Percentiles rank a stretch among this genome's conserved stretches.
Conservation (phyloP, 352 stramenopile genomes). For the Pythium coloratum region DNA sequence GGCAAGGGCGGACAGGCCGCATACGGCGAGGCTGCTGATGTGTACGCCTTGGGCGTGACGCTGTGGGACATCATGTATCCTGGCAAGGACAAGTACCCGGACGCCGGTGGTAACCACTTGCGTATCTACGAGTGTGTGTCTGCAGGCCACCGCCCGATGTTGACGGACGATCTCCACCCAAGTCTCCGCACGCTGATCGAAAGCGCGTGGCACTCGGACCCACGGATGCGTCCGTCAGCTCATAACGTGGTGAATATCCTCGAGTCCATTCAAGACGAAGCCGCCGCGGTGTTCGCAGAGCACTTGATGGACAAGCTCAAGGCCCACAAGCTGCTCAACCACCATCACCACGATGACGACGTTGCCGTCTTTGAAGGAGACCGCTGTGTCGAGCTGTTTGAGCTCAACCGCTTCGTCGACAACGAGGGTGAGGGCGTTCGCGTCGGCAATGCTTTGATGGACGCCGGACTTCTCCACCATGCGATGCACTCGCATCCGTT, state of each 20-base stretch:
- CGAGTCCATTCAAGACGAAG: constrained; percentile 44
- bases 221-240: constrained; percentile 38
- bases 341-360: constrained; percentile 26
- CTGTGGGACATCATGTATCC: constrained; percentile 65
- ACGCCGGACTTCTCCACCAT: constrained; percentile 48
- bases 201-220: constrained; percentile 39
- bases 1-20: constrained; percentile 28
- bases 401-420: constrained; percentile 20
- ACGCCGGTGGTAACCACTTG: constrained; percentile 28
- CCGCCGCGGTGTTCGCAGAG: constrained; percentile 34
- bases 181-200: constrained; percentile 44
- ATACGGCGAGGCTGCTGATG: constrained; percentile 46
- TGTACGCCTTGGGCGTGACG: constrained; percentile 55
- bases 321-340: constrained; percentile 19
- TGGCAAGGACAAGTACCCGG: constrained; percentile 37
- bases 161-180: constrained; percentile 30
- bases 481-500: constrained; percentile 39
- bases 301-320: constrained; percentile 21
- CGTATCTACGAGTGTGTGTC: constrained; percentile 42
- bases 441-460: constrained; percentile 51
- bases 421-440: constrained; percentile 41
- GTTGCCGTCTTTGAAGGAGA: constrained; percentile 33
- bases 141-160: constrained; percentile 31
- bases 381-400: constrained; percentile 36
- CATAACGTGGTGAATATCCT: constrained; percentile 38